These are phyloP conservation scores for Aschersonia sp. DNA, from an alignment of 2,329 filamentous ascomycete genomes.

Conservation along the genomic window DNA sequence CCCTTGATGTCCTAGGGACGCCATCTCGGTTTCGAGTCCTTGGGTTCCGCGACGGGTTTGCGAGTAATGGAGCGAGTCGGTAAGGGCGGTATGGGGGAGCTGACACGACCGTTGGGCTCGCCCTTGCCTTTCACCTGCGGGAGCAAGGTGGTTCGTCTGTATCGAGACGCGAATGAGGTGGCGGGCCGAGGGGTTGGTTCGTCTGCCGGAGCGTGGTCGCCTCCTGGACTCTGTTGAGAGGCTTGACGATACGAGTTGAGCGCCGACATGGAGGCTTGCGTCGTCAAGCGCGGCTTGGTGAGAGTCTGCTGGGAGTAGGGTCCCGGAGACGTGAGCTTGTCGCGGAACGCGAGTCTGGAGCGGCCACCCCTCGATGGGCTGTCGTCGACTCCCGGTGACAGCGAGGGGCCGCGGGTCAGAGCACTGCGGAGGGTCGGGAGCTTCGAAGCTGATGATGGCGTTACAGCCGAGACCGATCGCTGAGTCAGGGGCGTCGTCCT, in stretches of 20 bases:
- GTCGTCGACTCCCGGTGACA: conserved; percentile 30
- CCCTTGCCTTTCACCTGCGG: conserved; percentile 28
- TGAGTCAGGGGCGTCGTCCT: conserved; percentile 26
- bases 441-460: conserved; percentile 28
- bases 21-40: conserved; percentile 36
- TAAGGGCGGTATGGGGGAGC: conserved; percentile 24
- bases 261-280: conserved; percentile 28
- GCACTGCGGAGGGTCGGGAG: conserved; percentile 35
- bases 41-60: conserved; percentile 17
- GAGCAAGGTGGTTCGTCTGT: conserved; percentile 38
- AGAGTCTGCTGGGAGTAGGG: conserved; percentile 31
- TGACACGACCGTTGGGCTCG: conserved; percentile 28
- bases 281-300: conserved; percentile 27
- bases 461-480: conserved; percentile 27
- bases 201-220: conserved; percentile 13
- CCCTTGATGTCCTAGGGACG: conserved; percentile 14
- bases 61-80: conserved; percentile 27
- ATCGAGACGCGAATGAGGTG: conserved; percentile 37
- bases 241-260: conserved; percentile 30
- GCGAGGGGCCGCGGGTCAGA: conserved; percentile 28
- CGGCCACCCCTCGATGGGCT: conserved; percentile 28
- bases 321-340: conserved; percentile 34
- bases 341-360: conserved; percentile 38
- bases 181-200: conserved; percentile 29
- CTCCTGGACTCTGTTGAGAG: conserved; percentile 34